Evolutionary conservation across 2,329 filamentous ascomycete species (phyloP).

Genomic region (Phyllosticta capitalensis): DNA sequence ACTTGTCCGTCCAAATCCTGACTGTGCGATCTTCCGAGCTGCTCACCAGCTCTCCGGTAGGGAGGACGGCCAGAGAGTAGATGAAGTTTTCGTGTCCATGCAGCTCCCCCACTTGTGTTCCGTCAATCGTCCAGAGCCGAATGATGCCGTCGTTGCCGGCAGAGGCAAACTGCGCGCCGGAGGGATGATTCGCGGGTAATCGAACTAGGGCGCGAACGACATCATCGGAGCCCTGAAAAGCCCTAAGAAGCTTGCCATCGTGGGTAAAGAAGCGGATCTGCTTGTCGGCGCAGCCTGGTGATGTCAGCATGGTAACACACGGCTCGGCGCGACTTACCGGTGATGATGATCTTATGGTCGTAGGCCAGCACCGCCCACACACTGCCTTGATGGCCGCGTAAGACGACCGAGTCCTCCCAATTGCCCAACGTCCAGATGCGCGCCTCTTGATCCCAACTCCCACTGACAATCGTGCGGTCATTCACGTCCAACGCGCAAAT

Average conservation of each 20-base stretch:
- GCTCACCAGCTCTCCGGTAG: constrained; percentile 81
- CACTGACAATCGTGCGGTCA: constrained; percentile 71
- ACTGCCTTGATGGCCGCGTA: constrained; percentile 68
- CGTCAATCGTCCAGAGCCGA: constrained; percentile 75
- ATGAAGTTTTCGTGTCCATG: constrained; percentile 92
- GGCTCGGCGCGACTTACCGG: constrained; percentile 34
- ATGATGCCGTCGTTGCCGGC: constrained; percentile 89
- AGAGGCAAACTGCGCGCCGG: constrained; percentile 85
- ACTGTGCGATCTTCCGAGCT: constrained; percentile 91
- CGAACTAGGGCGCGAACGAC: constrained; percentile 82
- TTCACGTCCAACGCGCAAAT: constrained; percentile 79
- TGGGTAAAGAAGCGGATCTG: constrained; percentile 73
- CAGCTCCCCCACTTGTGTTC: constrained; percentile 65
- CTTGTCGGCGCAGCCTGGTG: constrained; percentile 72
- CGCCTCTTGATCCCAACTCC: constrained; percentile 86
- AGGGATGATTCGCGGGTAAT: constrained; percentile 65
- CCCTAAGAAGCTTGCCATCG: constrained; percentile 53
- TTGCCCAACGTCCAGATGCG: constrained; percentile 77
- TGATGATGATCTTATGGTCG: constrained; percentile 70
- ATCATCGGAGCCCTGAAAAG: constrained; percentile 63
- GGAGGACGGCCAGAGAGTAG: constrained; percentile 69
- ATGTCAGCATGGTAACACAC: constrained; percentile 2
- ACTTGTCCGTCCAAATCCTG: constrained; percentile 74
- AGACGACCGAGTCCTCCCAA: constrained; percentile 65
- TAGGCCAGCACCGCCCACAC: constrained; percentile 91